phyloP scores from a whole-genome alignment of 2,329 filamentous ascomycete genomes.

The Paraphoma chrysanthemicola region DNA sequence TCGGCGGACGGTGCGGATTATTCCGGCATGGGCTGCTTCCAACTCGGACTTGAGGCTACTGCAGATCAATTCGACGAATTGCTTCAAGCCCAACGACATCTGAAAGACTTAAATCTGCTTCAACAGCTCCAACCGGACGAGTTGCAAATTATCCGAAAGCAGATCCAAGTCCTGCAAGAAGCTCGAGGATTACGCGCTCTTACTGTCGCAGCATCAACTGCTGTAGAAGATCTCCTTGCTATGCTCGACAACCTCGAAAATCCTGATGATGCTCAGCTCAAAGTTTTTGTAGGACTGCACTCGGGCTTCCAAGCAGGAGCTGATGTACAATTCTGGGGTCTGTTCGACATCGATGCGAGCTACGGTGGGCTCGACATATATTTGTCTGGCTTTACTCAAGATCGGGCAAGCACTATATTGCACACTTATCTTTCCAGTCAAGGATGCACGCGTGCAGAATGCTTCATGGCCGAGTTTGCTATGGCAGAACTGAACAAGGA shows the following conservation, averaged over 20 bases:
- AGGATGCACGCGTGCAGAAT: slow-evolving; percentile 20
- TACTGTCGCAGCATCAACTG: not conserved
- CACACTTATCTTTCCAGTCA: slow-evolving; percentile 22
- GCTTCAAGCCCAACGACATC: slow-evolving; percentile 52
- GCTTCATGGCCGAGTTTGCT: slow-evolving; percentile 20
- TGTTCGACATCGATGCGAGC: slow-evolving; percentile 20
- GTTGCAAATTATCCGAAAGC: not conserved
- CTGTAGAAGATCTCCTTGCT: slow-evolving; percentile 14
- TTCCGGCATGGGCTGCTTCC: slow-evolving; percentile 55
- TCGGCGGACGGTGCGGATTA: slow-evolving; percentile 48
- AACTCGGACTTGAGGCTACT: slow-evolving; percentile 53
- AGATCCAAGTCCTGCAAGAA: not conserved
- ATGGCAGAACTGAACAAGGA: slow-evolving; percentile 4
- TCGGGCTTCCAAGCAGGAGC: slow-evolving; percentile 22
- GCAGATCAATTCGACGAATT: slow-evolving; percentile 53
- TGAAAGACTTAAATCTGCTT: slow-evolving; percentile 52
- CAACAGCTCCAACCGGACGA: not conserved
- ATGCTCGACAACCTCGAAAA: slow-evolving; percentile 2
- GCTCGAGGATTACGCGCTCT: not conserved
- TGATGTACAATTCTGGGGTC: slow-evolving; percentile 23
- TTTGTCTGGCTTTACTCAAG: slow-evolving; percentile 19
- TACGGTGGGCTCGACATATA: slow-evolving; percentile 18
- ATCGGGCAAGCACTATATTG: slow-evolving; percentile 14
- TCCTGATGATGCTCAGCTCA: slow-evolving; percentile 7
- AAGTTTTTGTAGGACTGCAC: slow-evolving; percentile 20